Evolutionary conservation across 441 rosid genomes (phyloP), one percentile per base, ranked within the genome.

Genomic region (Biscutella laevigata): DNA sequence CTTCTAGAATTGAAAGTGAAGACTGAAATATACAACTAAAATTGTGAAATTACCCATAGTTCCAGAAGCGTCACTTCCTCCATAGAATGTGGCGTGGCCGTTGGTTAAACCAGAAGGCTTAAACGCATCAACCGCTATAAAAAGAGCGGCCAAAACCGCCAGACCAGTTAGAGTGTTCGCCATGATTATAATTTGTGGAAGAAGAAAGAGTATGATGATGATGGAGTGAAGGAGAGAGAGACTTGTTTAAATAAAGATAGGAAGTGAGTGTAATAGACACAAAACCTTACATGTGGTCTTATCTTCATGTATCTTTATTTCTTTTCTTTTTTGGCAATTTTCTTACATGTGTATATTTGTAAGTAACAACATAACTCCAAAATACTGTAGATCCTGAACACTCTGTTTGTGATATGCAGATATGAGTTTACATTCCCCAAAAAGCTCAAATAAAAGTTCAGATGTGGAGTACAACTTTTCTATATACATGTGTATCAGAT

Each of bases 11-110:
- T n/a, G n/a, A n/a, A n/a, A n/a, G n/a, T n/a, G n/a, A n/a, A n/a
- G n/a, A n/a, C n/a, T n/a, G n/a, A n/a, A n/a, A n/a, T n/a, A n/a
- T n/a, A n/a, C n/a, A n/a, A n/a, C n/a, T n/a, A n/a, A 24, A 13
- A 13, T 2, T 10, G 5, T 34, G 6, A 8, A 46, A 67, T 5
- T 73, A 91, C 95, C 95, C 98, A 91, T 87, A 6, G 98, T 91
- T 64, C 98, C 98, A 0, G 98, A 87, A 55, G 98, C 98, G 60
- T 87, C 98, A 32, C 85, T 67, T 25, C 95, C 96, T 29, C 98
- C 98, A 58, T 91, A 91, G 66, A 91, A 91, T 0, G 98, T 91
- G 54, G 98, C 98, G 55, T 91, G 98, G 28, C 74, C 98, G 30
- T 71, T 71, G 11, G 59, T 74, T 92, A 88, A 81, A 2, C 79